Percentiles rank a stretch among this genome's conserved stretches.
phyloP scores from a whole-genome alignment of 176 grass and related monocot genomes.

The Zoysia japonica region DNA sequence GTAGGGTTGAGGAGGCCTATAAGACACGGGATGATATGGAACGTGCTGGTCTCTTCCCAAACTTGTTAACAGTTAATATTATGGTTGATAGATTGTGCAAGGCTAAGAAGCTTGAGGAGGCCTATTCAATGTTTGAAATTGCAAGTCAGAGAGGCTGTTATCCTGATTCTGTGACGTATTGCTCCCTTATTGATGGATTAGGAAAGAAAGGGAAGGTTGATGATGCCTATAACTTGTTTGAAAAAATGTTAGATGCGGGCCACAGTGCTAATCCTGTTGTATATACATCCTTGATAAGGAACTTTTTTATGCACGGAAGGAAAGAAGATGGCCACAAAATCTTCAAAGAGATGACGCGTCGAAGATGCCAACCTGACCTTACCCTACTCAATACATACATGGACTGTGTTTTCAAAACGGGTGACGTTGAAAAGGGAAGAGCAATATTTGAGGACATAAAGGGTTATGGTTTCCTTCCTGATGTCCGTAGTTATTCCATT shows the following conservation, averaged over 20 bases:
- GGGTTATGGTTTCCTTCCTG: slow-evolving; percentile 59
- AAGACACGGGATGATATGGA: slow-evolving; percentile 72
- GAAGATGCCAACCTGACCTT: slow-evolving; percentile 70
- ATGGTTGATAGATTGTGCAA: slow-evolving; percentile 97
- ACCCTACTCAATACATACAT: slow-evolving; percentile 92
- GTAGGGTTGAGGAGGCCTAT: slow-evolving; percentile 70
- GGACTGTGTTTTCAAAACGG: slow-evolving; percentile 91
- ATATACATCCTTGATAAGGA: slow-evolving; percentile 40
- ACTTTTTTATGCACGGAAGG: background rate
- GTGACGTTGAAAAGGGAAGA: slow-evolving; percentile 72
- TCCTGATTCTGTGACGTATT: slow-evolving; percentile 73
- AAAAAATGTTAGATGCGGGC: slow-evolving; percentile 79
- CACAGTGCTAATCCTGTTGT: slow-evolving; percentile 68
- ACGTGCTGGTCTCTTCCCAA: slow-evolving; percentile 68
- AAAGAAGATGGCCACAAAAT: slow-evolving; percentile 98
- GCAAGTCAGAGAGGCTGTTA: slow-evolving; percentile 65
- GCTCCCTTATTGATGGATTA: slow-evolving; percentile 87
- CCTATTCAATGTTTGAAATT: slow-evolving; percentile 72
- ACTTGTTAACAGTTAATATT: slow-evolving; percentile 80
- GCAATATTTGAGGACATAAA: slow-evolving; percentile 76
- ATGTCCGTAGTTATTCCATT: slow-evolving; percentile 78
- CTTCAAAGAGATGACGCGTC: slow-evolving; percentile 80
- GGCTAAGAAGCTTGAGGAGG: slow-evolving; percentile 65
- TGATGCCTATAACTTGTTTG: slow-evolving; percentile 79
- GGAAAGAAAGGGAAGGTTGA: slow-evolving; percentile 84